A percentile compares a stretch with the other conserved stretches of the same genome.
These are phyloP conservation scores for Thalia dealbata DNA, from an alignment of 176 grass and related monocot genomes.

Conservation along the genomic window DNA sequence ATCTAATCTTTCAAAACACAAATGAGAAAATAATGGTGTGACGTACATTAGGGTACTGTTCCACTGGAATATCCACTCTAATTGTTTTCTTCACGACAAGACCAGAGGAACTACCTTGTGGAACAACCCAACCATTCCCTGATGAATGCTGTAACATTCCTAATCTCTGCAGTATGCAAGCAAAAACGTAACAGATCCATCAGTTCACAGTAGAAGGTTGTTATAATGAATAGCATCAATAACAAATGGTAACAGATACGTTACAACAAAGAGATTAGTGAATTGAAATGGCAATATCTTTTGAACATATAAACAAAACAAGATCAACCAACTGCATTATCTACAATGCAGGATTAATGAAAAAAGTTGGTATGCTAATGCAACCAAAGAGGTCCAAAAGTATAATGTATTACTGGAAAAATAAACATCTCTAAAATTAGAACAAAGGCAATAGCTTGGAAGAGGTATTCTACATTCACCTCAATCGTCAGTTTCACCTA, in stretches of 20 bases:
- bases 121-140: conserved; percentile 21
- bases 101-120: conserved; percentile 21
- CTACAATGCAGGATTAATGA: not conserved
- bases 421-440: not conserved
- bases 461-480: not conserved
- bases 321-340: not conserved
- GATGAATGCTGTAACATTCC: conserved; percentile 22
- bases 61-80: conserved; percentile 40
- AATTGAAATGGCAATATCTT: not conserved
- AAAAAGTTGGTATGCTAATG: not conserved
- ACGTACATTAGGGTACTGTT: conserved; percentile 34
- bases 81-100: conserved; percentile 35
- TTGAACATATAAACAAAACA: not conserved
- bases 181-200: not conserved
- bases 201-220: not conserved
- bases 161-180: conserved; percentile 19
- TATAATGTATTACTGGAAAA: not conserved
- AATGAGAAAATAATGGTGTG: not conserved
- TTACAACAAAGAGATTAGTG: not conserved
- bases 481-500: not conserved
- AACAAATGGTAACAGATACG: not conserved
- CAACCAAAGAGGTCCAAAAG: not conserved
- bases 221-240: not conserved
- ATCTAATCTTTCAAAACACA: not conserved
- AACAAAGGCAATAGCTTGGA: not conserved